phyloP scores from a whole-genome alignment of 108 stramenopile genomes.

The Chaetoceros muelleri region DNA sequence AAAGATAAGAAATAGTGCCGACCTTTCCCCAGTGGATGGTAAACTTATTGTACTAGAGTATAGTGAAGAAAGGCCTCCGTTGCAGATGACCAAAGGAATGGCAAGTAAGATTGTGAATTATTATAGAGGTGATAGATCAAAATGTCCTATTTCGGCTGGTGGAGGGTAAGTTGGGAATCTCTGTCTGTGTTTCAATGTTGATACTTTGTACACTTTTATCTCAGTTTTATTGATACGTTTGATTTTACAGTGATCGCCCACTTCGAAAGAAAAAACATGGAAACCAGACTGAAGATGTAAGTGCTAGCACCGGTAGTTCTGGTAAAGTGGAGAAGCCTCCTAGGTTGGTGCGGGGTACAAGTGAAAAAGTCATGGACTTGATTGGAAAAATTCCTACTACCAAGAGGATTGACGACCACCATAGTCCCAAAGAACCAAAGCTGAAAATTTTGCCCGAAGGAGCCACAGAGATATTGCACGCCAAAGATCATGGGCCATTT shows the following conservation, averaged over 20 bases:
- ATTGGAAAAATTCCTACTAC: slow-evolving; percentile 60
- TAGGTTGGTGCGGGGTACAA: slow-evolving; percentile 38
- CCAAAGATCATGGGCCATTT: slow-evolving; percentile 77
- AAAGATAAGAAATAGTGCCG: slow-evolving; percentile 70
- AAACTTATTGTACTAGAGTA: slow-evolving; percentile 73
- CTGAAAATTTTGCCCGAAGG: slow-evolving; percentile 74
- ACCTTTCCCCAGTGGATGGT: slow-evolving; percentile 64
- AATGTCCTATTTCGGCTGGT: slow-evolving; percentile 76
- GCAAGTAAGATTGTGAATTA: slow-evolving; percentile 80
- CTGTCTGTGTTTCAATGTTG: no score
- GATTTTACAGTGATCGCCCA: slow-evolving; percentile 38
- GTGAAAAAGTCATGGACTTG: slow-evolving; percentile 58
- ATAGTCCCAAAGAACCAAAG: slow-evolving; percentile 23
- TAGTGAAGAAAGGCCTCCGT: slow-evolving; percentile 72
- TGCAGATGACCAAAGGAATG: slow-evolving; percentile 78
- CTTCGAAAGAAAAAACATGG: slow-evolving; percentile 49
- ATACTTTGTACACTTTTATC: no score
- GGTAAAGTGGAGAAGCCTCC: slow-evolving; percentile 42
- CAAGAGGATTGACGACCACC: slow-evolving; percentile 41
- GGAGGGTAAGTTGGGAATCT: no score
- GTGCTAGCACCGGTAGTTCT: slow-evolving; percentile 14
- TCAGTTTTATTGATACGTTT: no score
- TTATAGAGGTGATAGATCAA: slow-evolving; percentile 75
- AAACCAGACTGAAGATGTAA: slow-evolving; percentile 21
- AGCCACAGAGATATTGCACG: slow-evolving; percentile 76